Percentiles rank a stretch among this genome's conserved stretches.
Evolutionary conservation across 2,329 filamentous ascomycete genomes (phyloP).

Genomic region (Fusarium miscanthi): DNA sequence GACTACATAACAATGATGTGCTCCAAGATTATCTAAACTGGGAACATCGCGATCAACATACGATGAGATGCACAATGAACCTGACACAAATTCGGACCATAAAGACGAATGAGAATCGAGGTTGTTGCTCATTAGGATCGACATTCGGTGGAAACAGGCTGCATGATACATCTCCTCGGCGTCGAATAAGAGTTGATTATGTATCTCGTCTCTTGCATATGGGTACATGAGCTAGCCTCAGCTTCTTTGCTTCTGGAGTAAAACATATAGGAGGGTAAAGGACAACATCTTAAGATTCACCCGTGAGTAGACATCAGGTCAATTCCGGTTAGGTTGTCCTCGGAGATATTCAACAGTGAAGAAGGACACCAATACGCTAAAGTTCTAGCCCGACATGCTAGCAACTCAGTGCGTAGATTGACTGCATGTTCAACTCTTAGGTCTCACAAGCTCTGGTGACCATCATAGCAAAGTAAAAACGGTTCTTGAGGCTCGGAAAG

Average conservation of each 20-base stretch:
- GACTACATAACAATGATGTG: not conserved
- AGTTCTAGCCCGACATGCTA: not conserved
- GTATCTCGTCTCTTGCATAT: not conserved
- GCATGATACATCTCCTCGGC: not conserved
- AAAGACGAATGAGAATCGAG: slow-evolving; percentile 6
- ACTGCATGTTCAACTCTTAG: not conserved
- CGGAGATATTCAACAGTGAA: not conserved
- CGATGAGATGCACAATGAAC: not conserved
- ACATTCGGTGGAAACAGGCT: slow-evolving; percentile 9
- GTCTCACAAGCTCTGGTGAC: slow-evolving; percentile 1
- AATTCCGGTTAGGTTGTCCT: not conserved
- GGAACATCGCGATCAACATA: not conserved
- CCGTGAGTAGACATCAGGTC: not conserved
- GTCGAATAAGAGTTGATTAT: not conserved
- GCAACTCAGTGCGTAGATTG: not conserved
- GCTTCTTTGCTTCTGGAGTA: not conserved
- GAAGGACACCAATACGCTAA: not conserved
- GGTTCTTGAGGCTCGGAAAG: slow-evolving; percentile 17
- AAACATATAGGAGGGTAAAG: not conserved
- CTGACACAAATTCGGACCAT: no score
- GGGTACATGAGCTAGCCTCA: not conserved
- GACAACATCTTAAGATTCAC: not conserved
- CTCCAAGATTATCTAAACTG: not conserved
- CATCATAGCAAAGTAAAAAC: not conserved
- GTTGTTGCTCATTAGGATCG: slow-evolving; percentile 17